These are phyloP conservation scores for Wolfiporia cocos DNA, from an alignment of 1,284 basidiomycete genomes.

Conservation along the genomic window DNA sequence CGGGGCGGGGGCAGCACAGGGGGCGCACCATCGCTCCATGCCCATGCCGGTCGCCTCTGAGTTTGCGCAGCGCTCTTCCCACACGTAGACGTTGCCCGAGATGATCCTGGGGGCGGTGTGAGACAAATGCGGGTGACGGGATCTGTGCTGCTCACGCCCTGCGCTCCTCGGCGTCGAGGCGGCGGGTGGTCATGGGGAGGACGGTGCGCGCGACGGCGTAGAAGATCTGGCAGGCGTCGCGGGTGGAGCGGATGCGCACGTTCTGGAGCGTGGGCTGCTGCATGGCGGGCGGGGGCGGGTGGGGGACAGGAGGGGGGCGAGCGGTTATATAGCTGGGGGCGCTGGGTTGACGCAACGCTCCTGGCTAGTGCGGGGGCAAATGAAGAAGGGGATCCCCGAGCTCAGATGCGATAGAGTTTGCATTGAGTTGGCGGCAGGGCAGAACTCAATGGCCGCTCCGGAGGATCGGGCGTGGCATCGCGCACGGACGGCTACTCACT, in stretches of 20 bases:
- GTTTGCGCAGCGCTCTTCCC: conserved; percentile 77
- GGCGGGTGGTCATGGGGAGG: conserved; percentile 69
- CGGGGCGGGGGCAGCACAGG: background rate
- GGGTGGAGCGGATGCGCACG: conserved; percentile 68
- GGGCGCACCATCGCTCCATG: conserved; percentile 68
- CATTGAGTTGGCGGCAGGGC: conserved; percentile 20
- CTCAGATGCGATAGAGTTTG: conserved; percentile 29
- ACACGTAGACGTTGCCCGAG: conserved; percentile 76
- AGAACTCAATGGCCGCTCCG: conserved; percentile 18
- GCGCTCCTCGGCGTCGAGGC: conserved; percentile 70
- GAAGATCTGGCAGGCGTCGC: conserved; percentile 75
- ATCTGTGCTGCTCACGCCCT: conserved; percentile 17
- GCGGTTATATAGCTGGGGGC: conserved; percentile 17
- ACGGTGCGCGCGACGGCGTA: conserved; percentile 61
- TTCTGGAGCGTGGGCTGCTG: conserved; percentile 70
- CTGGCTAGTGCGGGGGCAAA: conserved; percentile 14
- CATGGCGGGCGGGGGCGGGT: conserved; percentile 20
- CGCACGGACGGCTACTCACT: conserved; percentile 6
- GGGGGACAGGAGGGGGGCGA: conserved; percentile 9
- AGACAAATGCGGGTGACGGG: background rate
- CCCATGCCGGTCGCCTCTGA: conserved; percentile 72
- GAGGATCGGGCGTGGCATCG: conserved; percentile 19
- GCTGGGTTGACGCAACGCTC: conserved; percentile 14
- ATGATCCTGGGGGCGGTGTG: conserved; percentile 17
- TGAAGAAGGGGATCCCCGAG: conserved; percentile 28